Conservation (phyloP, 139 green algal species). For the Coccomyxa sp. region DNA sequence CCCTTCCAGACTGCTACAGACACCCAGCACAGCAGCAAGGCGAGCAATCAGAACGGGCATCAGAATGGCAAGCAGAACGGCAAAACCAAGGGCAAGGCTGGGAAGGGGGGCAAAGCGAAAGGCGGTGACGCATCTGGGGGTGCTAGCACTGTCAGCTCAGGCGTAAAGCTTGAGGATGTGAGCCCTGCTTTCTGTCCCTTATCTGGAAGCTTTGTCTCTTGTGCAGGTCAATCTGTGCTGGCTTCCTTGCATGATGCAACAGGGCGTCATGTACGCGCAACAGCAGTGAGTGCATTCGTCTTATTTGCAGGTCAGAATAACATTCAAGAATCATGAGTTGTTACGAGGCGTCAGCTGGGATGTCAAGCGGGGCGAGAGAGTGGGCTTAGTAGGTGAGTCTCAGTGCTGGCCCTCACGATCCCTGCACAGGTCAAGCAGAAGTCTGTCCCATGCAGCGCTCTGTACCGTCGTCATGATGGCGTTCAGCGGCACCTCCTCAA, state of each 20-base stretch:
- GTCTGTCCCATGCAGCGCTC: too few relatives aligned
- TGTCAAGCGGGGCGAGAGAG: slow-evolving; percentile 92
- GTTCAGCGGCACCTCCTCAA: not conserved
- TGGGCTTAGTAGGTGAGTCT: slow-evolving; percentile 89
- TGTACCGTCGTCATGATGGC: not conserved
- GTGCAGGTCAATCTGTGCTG: not conserved
- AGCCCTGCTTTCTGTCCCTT: slow-evolving; percentile 1
- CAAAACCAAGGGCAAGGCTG: not conserved
- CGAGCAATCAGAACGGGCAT: not conserved
- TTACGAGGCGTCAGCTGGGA: slow-evolving; percentile 90
- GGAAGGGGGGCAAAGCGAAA: not conserved
- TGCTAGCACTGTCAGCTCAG: slow-evolving; percentile 52
- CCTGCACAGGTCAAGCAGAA: too few relatives aligned
- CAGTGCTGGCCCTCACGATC: not conserved
- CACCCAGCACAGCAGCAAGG: not conserved
- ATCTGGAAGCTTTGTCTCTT: not conserved
- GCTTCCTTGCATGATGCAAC: not conserved
- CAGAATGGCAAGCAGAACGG: not conserved
- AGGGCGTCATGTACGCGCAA: not conserved
- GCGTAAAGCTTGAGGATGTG: slow-evolving; percentile 72
- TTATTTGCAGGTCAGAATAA: slow-evolving; percentile 59
- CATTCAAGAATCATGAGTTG: slow-evolving; percentile 94
- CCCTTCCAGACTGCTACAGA: too few relatives aligned
- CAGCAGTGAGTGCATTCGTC: not conserved
- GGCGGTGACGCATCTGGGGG: not conserved